phyloP scores from a whole-genome alignment of 257 asterid genomes.

The Scutellaria galericulata region DNA sequence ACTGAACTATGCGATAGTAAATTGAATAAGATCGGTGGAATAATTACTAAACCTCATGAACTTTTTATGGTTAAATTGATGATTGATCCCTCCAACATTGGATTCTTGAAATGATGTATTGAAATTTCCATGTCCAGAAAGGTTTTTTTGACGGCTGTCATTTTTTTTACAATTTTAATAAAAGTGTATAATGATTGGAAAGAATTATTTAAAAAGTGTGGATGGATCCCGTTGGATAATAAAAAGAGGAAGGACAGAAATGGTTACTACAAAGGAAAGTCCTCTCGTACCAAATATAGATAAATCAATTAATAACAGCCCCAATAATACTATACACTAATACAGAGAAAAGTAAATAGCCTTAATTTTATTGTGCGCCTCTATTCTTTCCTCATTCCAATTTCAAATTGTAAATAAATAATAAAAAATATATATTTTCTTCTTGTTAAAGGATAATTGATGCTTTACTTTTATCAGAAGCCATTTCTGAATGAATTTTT shows the following conservation, averaged over 20 bases:
- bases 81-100: background rate
- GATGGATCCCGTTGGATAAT: background rate
- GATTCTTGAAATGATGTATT: background rate
- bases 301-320: slow-evolving; percentile 35
- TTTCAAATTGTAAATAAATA: no score
- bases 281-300: slow-evolving; percentile 37
- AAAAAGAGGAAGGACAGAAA: slow-evolving; percentile 5
- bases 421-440: no score
- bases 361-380: slow-evolving; percentile 28
- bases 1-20: no score
- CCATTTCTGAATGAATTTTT: no score
- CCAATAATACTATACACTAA: slow-evolving; percentile 32
- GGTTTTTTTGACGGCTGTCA: background rate
- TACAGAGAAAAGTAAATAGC: slow-evolving; percentile 31
- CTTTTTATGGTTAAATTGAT: no score
- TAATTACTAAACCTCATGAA: no score
- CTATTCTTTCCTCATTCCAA: background rate
- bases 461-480: no score
- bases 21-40: no score
- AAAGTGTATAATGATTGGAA: slow-evolving; percentile 29
- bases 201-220: slow-evolving; percentile 19
- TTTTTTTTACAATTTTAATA: background rate
- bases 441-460: no score
- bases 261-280: slow-evolving; percentile 20
- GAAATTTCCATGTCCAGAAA: background rate